Percentiles rank a stretch among this genome's conserved stretches.
Evolutionary conservation across 371 early-diverging fungal genomes (phyloP).

Genomic region (Funneliformis caledonium): DNA sequence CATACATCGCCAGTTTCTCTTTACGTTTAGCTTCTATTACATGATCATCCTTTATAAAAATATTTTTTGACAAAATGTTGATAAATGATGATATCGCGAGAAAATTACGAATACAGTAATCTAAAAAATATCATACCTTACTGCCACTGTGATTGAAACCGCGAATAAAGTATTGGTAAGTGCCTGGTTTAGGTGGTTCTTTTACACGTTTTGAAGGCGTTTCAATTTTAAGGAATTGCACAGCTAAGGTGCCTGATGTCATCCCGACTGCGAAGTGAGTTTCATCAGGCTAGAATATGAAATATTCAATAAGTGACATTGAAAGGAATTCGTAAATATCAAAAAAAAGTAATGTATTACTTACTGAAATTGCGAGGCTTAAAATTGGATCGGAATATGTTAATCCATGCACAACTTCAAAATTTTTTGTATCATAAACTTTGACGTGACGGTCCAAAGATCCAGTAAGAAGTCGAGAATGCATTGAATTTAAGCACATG

Average conservation of each 20-base stretch:
- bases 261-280: constrained; percentile 91
- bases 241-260: constrained; percentile 86
- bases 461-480: constrained; percentile 82
- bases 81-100: not conserved
- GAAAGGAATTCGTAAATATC: constrained; percentile 15
- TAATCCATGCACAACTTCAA: constrained; percentile 83
- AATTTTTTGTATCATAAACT: constrained; percentile 84
- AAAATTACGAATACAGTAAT: too few species aligned
- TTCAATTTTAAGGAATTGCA: constrained; percentile 73
- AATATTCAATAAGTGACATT: constrained; percentile 13
- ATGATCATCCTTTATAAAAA: constrained; percentile 60
- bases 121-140: constrained; percentile 21
- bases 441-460: constrained; percentile 96
- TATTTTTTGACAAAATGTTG: not conserved
- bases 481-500: constrained; percentile 78
- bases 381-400: constrained; percentile 93
- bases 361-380: constrained; percentile 78
- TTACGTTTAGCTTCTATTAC: constrained; percentile 68
- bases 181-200: constrained; percentile 60
- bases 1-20: constrained; percentile 74
- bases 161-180: constrained; percentile 75
- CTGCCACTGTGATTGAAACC: constrained; percentile 51
- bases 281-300: constrained; percentile 68
- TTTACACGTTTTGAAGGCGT: constrained; percentile 45
- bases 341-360: constrained; percentile 27